Evolutionary conservation across 768 basidiomycete species (phyloP).

Genomic region (Sporobolomyces roseus): DNA sequence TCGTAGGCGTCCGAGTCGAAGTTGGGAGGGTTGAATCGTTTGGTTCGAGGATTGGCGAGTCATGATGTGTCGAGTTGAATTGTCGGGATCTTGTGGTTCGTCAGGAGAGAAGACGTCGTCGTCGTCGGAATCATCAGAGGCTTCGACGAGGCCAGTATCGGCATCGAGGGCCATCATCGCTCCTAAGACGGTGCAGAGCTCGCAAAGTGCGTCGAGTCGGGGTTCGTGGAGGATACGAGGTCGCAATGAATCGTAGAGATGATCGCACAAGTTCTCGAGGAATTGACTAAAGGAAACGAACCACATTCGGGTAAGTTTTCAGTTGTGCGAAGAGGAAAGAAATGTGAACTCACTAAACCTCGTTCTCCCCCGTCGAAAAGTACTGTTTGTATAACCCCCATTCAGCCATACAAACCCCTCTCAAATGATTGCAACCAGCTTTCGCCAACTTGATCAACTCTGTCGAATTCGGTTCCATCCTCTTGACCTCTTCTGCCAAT

Average conservation of each 20-base stretch:
- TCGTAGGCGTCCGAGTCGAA: constrained; percentile 60
- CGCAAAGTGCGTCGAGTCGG: constrained; percentile 77
- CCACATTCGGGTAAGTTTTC: too few relatives aligned
- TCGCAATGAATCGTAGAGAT: constrained; percentile 90
- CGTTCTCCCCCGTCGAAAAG: constrained; percentile 76
- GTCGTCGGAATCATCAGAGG: constrained; percentile 49
- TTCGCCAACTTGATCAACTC: constrained; percentile 87
- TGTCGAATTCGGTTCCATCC: constrained; percentile 69
- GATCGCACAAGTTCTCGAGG: constrained; percentile 85
- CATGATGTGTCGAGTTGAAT: not conserved
- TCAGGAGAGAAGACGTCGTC: constrained; percentile 30
- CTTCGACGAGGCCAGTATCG: constrained; percentile 45
- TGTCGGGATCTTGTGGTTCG: not conserved
- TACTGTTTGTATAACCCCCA: constrained; percentile 78
- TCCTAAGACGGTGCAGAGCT: constrained; percentile 92
- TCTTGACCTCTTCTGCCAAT: constrained; percentile 75
- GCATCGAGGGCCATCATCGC: constrained; percentile 76
- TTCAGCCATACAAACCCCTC: constrained; percentile 84
- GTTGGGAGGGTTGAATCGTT: constrained; percentile 44
- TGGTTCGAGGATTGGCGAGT: constrained; percentile 3
- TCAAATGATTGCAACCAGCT: constrained; percentile 85
- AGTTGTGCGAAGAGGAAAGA: not conserved
- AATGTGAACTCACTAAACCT: constrained; percentile 58
- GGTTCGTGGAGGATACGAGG: constrained; percentile 93
- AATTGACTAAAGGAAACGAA: constrained; percentile 59